Conservation (phyloP, 1,139 yeast species). For the Debaryomyces fabryi region DNA sequence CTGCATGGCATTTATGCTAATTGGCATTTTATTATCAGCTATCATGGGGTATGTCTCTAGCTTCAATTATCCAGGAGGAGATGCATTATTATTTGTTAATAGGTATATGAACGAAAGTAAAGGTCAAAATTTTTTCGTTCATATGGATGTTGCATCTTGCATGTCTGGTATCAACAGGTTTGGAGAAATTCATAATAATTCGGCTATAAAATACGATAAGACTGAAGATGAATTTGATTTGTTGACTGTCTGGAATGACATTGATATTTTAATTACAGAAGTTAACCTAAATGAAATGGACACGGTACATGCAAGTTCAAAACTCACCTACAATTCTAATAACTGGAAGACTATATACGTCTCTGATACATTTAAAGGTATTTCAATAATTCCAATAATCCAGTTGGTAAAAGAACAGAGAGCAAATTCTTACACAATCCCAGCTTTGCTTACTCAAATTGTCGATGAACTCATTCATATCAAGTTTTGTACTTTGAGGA, state of each 20-base stretch:
- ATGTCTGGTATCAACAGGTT: constrained; percentile 87
- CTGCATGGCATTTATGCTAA: constrained; percentile 29
- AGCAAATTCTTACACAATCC: constrained; percentile 12
- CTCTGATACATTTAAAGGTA: constrained; percentile 25
- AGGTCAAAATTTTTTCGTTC: constrained; percentile 41
- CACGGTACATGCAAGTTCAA: constrained; percentile 7
- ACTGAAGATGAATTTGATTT: constrained; percentile 56
- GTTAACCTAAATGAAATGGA: constrained; percentile 15
- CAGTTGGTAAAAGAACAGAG: constrained; percentile 16
- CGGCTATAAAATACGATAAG: constrained; percentile 65
- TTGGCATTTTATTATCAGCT: constrained; percentile 47
- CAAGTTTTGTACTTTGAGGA: constrained; percentile 16
- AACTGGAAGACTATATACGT: constrained; percentile 33
- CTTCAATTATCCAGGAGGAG: constrained; percentile 88
- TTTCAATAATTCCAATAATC: constrained; percentile 24
- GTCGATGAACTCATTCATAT: constrained; percentile 23
- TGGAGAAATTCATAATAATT: constrained; percentile 53
- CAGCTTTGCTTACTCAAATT: constrained; percentile 16
- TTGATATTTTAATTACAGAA: constrained; percentile 64
- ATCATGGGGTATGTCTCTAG: constrained; percentile 66
- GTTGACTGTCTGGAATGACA: constrained; percentile 49
- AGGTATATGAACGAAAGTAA: constrained; percentile 31
- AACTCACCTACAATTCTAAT: constrained; percentile 12
- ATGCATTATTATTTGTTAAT: constrained; percentile 62
- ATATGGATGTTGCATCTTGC: constrained; percentile 79